Percentiles rank a stretch among this genome's conserved stretches.
These are phyloP conservation scores for Suhomyces bolitotheri DNA, from an alignment of 1,139 yeast species.

Conservation along the genomic window DNA sequence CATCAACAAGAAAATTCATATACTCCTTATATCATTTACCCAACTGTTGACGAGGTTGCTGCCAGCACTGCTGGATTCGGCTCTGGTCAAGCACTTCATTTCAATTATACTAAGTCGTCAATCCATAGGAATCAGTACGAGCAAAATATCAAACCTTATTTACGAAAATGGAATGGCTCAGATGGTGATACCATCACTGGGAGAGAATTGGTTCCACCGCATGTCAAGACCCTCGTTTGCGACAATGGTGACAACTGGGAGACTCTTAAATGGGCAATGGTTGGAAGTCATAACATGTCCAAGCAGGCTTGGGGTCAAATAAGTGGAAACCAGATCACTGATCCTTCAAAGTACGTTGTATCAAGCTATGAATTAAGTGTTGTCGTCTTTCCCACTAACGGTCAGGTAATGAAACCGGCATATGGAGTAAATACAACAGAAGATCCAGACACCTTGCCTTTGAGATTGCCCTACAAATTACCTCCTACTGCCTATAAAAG, in stretches of 20 bases:
- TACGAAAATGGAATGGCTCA: constrained; percentile 32
- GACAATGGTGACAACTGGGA: constrained; percentile 51
- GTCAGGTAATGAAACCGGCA: constrained; percentile 32
- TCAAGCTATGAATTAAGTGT: constrained; percentile 62
- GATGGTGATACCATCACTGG: constrained; percentile 23
- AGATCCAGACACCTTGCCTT: constrained; percentile 24
- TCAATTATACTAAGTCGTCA: constrained; percentile 32
- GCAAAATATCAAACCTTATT: constrained; percentile 38
- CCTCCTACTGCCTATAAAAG: constrained; percentile 46
- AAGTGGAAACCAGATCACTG: constrained; percentile 15
- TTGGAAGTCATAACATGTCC: constrained; percentile 67
- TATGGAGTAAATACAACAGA: constrained; percentile 38
- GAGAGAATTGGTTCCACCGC: constrained; percentile 40
- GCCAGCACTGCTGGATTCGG: constrained; percentile 44
- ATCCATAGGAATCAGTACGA: constrained; percentile 28
- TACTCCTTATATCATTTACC: constrained; percentile 52
- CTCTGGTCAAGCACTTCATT: constrained; percentile 60
- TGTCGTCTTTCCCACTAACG: constrained; percentile 21
- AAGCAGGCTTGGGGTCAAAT: constrained; percentile 66
- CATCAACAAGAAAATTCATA: constrained; percentile 36
- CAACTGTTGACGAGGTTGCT: constrained; percentile 52
- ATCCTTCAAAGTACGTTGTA: constrained; percentile 26
- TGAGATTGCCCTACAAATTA: constrained; percentile 54
- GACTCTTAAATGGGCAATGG: constrained; percentile 59
- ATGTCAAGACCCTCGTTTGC: constrained; percentile 41